Conservation (phyloP, 768 basidiomycete species). For the Rubroboletus pulcherrimus region DNA sequence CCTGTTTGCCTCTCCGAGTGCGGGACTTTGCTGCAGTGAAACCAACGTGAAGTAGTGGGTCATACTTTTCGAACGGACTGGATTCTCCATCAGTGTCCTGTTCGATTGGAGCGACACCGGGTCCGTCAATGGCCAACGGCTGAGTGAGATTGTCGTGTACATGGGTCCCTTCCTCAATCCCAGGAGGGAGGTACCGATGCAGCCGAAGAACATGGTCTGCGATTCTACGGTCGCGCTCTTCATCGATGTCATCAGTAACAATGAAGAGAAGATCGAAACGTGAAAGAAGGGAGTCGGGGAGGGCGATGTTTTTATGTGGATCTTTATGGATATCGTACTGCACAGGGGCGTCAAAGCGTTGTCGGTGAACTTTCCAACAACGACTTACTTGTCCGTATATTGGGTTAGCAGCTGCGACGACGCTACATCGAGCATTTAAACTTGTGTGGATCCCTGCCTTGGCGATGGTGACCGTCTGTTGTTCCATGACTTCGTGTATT, state of each 20-base stretch:
- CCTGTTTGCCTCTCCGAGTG: slow-evolving; percentile 56
- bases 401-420: slow-evolving; percentile 97
- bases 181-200: slow-evolving; percentile 95
- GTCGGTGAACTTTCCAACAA: neutral
- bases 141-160: slow-evolving; percentile 84
- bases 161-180: slow-evolving; percentile 95
- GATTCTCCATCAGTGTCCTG: slow-evolving; percentile 37
- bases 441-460: slow-evolving; percentile 99
- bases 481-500: slow-evolving; percentile 99
- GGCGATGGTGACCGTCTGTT: slow-evolving; percentile 98
- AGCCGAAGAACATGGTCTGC: slow-evolving; percentile 97
- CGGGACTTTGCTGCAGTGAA: slow-evolving; percentile 49
- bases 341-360: slow-evolving; percentile 8
- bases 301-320: slow-evolving; percentile 96
- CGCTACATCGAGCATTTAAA: slow-evolving; percentile 95
- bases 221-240: slow-evolving; percentile 87
- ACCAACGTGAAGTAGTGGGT: slow-evolving; percentile 90
- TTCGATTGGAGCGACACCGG: slow-evolving; percentile 40
- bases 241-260: slow-evolving; percentile 97
- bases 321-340: slow-evolving; percentile 99
- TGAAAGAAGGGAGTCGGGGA: slow-evolving; percentile 95
- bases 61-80: slow-evolving; percentile 93
- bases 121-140: slow-evolving; percentile 83
- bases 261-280: slow-evolving; percentile 99
- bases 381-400: slow-evolving; percentile 88